These are phyloP conservation scores for Begonia fuchsioides DNA, from an alignment of 306 rosid genomes.

Conservation along the genomic window DNA sequence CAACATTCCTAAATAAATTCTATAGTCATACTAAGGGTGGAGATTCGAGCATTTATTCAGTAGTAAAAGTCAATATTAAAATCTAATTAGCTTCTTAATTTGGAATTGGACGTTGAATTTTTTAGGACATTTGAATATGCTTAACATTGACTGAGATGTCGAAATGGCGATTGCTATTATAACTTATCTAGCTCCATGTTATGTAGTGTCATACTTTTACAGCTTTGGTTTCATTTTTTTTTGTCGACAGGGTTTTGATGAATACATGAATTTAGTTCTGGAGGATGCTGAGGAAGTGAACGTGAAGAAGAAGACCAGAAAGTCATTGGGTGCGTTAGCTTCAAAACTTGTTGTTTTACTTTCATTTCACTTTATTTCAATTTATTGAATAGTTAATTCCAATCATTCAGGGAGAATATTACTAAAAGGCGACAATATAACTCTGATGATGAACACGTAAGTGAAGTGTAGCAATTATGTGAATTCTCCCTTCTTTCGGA, in stretches of 20 bases:
- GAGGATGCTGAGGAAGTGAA: slow-evolving; percentile 56
- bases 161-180: no score
- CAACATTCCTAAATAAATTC: no score
- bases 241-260: slow-evolving; percentile 41
- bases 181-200: no score
- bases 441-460: slow-evolving; percentile 72
- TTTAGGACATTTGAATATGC: not conserved
- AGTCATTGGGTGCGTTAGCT: slow-evolving; percentile 32
- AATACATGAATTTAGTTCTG: slow-evolving; percentile 47
- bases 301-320: slow-evolving; percentile 54
- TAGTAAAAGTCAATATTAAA: no score
- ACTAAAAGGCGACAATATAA: slow-evolving; percentile 72
- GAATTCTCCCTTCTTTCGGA: not conserved
- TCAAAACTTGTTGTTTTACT: not conserved
- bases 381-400: not conserved
- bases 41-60: no score
- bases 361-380: not conserved
- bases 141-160: no score
- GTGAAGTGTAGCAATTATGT: slow-evolving; percentile 9
- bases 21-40: no score
- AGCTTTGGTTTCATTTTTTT: not conserved
- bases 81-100: no score
- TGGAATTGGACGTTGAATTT: not conserved
- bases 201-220: not conserved
- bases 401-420: slow-evolving; percentile 51